phyloP scores from a whole-genome alignment of 2,329 filamentous ascomycete species.

The Coniochaeta ligniaria region DNA sequence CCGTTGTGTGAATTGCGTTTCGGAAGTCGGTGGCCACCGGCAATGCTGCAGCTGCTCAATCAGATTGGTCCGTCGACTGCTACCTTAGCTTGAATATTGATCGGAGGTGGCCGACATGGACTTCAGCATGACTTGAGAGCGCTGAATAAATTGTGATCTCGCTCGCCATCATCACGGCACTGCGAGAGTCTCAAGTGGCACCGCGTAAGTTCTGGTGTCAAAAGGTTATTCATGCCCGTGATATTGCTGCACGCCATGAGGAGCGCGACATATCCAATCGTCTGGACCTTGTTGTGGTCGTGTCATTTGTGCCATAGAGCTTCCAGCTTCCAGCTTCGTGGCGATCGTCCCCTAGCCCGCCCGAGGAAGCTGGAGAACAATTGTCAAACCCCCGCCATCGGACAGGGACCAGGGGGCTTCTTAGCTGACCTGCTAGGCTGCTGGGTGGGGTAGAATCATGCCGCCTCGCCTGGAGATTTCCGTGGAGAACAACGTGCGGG shows the following conservation, averaged over 20 bases:
- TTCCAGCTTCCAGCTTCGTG: too few relatives aligned
- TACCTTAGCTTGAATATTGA: neutral
- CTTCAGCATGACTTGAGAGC: neutral
- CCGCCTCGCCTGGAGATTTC: neutral
- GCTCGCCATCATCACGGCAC: too few relatives aligned
- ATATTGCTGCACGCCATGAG: too few relatives aligned
- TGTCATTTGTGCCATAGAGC: too few relatives aligned
- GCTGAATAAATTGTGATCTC: neutral
- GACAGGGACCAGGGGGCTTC: neutral
- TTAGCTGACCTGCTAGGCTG: neutral
- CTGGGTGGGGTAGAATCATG: neutral
- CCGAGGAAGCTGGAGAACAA: neutral
- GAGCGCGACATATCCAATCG: too few relatives aligned
- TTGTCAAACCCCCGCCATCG: neutral
- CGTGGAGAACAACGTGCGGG: neutral
- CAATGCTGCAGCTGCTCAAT: neutral
- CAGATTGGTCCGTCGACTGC: neutral
- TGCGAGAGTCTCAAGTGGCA: too few relatives aligned
- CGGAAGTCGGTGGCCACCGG: neutral
- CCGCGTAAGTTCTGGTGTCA: too few relatives aligned
- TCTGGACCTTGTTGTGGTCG: too few relatives aligned
- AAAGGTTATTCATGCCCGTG: too few relatives aligned
- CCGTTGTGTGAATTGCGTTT: neutral
- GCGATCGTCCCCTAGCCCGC: neutral
- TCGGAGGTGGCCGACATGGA: neutral